A percentile compares a stretch with the other conserved stretches of the same genome.
Evolutionary conservation across 164 flowering plant genomes (phyloP).

Genomic region (Nymphaea colorata): DNA sequence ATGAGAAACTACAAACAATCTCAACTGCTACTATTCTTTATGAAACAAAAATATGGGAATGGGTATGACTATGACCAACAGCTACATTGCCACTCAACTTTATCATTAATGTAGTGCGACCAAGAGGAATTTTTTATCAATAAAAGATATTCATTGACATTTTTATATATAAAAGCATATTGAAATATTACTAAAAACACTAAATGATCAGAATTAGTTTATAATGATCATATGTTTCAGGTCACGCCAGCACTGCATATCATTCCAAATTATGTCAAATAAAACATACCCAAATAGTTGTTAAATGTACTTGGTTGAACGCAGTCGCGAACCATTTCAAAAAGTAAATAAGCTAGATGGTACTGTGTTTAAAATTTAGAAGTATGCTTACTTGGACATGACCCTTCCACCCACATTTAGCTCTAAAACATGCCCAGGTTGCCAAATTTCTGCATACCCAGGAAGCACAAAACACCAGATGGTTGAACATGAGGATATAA

Average conservation of each 20-base stretch:
- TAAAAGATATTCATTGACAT: no score
- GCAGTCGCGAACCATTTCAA: not conserved
- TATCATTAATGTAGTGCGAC: no score
- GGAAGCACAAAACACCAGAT: not conserved
- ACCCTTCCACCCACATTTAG: constrained; percentile 70
- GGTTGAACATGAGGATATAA: not conserved
- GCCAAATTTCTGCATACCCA: constrained; percentile 26
- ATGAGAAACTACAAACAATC: not conserved
- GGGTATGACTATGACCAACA: not conserved
- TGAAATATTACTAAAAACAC: no score
- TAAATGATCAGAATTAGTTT: no score
- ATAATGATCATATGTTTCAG: no score
- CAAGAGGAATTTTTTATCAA: no score
- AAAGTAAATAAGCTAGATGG: not conserved
- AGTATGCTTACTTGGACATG: constrained; percentile 21
- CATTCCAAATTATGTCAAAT: no score
- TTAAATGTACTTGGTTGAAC: not conserved
- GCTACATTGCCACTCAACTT: no score
- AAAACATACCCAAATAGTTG: no score
- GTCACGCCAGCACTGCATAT: no score
- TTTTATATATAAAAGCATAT: no score
- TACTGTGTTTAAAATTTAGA: not conserved
- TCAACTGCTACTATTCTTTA: not conserved
- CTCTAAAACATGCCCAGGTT: constrained; percentile 54
- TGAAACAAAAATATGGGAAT: not conserved